Base-by-base conservation (phyloP, 1,284 basidiomycete species). In the Peniophora sp. region DNA sequence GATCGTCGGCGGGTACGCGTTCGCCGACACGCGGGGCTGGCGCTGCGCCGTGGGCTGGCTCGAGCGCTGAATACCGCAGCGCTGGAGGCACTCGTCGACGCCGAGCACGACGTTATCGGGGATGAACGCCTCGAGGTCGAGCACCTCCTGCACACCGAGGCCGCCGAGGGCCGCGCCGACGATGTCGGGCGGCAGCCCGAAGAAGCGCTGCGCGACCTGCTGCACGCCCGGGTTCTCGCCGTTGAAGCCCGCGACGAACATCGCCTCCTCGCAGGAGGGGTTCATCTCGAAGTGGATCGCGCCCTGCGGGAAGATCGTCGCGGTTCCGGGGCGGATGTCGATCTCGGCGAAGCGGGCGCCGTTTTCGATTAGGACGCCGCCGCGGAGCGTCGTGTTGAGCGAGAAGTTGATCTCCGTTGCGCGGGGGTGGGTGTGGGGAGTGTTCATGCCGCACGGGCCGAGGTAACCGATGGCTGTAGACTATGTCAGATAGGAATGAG, bases 261-360 rank as follows among this genome's bases (percentile, higher is more conserved):
- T 50, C 3, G 6, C 53, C 52, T 17, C 47, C 53, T 52, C 54
- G 52, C 67, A 69, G 6, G 58, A 60, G 39, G 62, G 57, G 55
- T 69, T 68, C 48, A 61, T 56, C 54, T 68, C 66, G 56, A 63
- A 69, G 53, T 68, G 68, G 34, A 69, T 61, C 2, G 67, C 65
- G 6, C 66, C 66, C 60, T 59, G 56, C 20, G 65, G 66, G 57
- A 68, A 65, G 47, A 70, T 51, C n/a, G 61, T 64, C n/a, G 61
- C 68, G 8, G 58, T 55, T 10, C 67, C 67, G 0, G 63, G 57
- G 14, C 60, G 54, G 24, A 70, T 53, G 34, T 58, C 60, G 51
- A 65, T 67, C 56, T 60, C 54, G 49, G 69, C 60, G 52, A 68
- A 67, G 42, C 67, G 64, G 3, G 58, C 62, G 24, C 61, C 62